phyloP scores from a whole-genome alignment of 495 filamentous ascomycete genomes.

The Penicillium bovifimosum region DNA sequence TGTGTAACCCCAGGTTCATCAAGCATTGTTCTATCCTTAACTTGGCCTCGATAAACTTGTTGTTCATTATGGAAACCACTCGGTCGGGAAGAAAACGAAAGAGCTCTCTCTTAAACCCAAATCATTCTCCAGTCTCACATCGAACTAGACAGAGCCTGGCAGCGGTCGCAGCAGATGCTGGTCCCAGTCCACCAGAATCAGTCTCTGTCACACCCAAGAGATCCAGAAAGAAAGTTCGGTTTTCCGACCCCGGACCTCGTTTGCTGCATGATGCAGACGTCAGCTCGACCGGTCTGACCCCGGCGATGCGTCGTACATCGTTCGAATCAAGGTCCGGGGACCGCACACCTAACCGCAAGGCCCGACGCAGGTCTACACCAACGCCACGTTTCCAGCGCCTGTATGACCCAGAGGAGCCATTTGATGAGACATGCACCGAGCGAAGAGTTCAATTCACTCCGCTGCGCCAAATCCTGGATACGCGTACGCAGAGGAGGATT shows the following conservation, averaged over 20 bases:
- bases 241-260: constrained; percentile 62
- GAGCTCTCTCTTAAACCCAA: constrained; percentile 19
- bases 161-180: background rate
- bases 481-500: constrained; percentile 65
- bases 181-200: background rate
- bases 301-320: constrained; percentile 55
- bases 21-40: background rate
- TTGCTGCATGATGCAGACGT: constrained; percentile 20
- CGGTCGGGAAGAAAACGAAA: constrained; percentile 28
- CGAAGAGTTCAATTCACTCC: constrained; percentile 56
- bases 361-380: constrained; percentile 34
- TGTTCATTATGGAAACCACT: constrained; percentile 26
- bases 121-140: constrained; percentile 17
- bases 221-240: constrained; percentile 60
- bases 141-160: constrained; percentile 15
- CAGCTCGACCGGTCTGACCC: constrained; percentile 62
- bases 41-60: background rate
- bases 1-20: background rate
- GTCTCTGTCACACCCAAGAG: constrained; percentile 25
- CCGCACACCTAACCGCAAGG: constrained; percentile 40
- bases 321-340: constrained; percentile 27
- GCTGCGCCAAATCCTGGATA: constrained; percentile 62
- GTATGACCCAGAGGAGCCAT: constrained; percentile 26
- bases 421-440: constrained; percentile 28
- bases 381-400: constrained; percentile 18